Conservation (phyloP, 306 rosid species). For the Malus sylvestris region DNA sequence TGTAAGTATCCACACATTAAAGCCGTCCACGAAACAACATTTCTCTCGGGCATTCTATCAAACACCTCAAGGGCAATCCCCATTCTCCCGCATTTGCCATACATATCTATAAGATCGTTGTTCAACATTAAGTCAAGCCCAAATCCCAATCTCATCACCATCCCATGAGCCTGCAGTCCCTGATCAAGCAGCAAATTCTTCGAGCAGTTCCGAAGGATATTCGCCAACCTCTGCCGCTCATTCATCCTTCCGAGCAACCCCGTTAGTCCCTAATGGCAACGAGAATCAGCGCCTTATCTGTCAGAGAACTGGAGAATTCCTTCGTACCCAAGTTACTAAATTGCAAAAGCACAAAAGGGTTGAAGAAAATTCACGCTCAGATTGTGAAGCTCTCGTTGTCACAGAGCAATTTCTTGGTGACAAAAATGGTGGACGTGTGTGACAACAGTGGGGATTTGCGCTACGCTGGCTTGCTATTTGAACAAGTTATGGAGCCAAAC, state of each 20-base stretch:
- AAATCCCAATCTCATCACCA: slow-evolving; percentile 31
- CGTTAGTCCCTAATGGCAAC: slow-evolving; percentile 12
- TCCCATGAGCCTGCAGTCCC: slow-evolving; percentile 45
- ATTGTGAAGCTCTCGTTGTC: slow-evolving; percentile 44
- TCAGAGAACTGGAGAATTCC: slow-evolving; percentile 47
- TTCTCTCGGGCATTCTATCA: slow-evolving; percentile 52
- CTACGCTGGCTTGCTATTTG: slow-evolving; percentile 46
- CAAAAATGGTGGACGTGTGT: slow-evolving; percentile 64
- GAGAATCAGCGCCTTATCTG: neutral
- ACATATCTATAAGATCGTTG: slow-evolving; percentile 52
- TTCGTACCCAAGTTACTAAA: slow-evolving; percentile 40
- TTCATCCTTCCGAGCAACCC: slow-evolving; percentile 15
- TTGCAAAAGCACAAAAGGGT: slow-evolving; percentile 18
- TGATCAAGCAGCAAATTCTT: slow-evolving; percentile 27
- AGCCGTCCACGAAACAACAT: slow-evolving; percentile 40
- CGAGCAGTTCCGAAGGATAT: slow-evolving; percentile 35
- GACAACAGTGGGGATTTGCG: slow-evolving; percentile 30
- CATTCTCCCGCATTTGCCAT: slow-evolving; percentile 44
- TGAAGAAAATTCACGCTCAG: slow-evolving; percentile 53
- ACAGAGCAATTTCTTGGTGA: slow-evolving; percentile 61
- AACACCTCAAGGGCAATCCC: slow-evolving; percentile 30
- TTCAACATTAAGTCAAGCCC: slow-evolving; percentile 37
- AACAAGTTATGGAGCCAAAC: slow-evolving; percentile 46
- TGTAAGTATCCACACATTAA: slow-evolving; percentile 44
- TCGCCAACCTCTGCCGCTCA: slow-evolving; percentile 28